Evolutionary conservation across 768 basidiomycete genomes (phyloP).

Genomic region (Amanita subjunquillea): DNA sequence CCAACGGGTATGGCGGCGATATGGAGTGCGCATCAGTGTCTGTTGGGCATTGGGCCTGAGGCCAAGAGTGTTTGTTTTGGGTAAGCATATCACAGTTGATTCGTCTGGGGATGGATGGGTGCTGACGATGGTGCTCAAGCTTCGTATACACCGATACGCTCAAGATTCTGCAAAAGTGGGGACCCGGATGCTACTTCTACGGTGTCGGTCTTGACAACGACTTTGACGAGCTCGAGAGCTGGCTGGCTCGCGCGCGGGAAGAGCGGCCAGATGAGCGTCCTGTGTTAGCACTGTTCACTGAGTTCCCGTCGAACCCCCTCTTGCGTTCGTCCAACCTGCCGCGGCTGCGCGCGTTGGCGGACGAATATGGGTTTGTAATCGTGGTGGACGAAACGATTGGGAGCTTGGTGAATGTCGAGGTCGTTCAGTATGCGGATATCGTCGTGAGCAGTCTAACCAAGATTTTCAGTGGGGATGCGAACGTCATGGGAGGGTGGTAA

Average conservation of each 20-base stretch:
- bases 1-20: slow-evolving; percentile 92
- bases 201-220: slow-evolving; percentile 72
- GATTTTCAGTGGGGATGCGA: slow-evolving; percentile 88
- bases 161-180: slow-evolving; percentile 93
- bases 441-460: slow-evolving; percentile 90
- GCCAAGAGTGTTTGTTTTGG: slow-evolving; percentile 93
- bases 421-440: slow-evolving; percentile 78
- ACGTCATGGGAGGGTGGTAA: slow-evolving; percentile 97
- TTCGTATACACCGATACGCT: slow-evolving; percentile 95
- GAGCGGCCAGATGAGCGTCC: slow-evolving; percentile 40
- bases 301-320: slow-evolving; percentile 94
- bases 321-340: slow-evolving; percentile 75
- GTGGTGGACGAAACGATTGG: slow-evolving; percentile 94
- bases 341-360: slow-evolving; percentile 67
- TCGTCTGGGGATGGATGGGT: neutral
- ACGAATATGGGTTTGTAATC: slow-evolving; percentile 80
- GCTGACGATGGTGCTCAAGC: slow-evolving; percentile 25
- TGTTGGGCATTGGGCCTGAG: slow-evolving; percentile 35
- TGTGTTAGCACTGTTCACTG: slow-evolving; percentile 75
- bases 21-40: slow-evolving; percentile 80
- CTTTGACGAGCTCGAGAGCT: slow-evolving; percentile 57
- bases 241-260: slow-evolving; percentile 38
- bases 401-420: slow-evolving; percentile 89
- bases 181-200: slow-evolving; percentile 85
- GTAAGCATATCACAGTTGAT: slow-evolving; percentile 31